Base-by-base conservation (phyloP, 2,329 filamentous ascomycete genomes). In the Pezicula radicicola region DNA sequence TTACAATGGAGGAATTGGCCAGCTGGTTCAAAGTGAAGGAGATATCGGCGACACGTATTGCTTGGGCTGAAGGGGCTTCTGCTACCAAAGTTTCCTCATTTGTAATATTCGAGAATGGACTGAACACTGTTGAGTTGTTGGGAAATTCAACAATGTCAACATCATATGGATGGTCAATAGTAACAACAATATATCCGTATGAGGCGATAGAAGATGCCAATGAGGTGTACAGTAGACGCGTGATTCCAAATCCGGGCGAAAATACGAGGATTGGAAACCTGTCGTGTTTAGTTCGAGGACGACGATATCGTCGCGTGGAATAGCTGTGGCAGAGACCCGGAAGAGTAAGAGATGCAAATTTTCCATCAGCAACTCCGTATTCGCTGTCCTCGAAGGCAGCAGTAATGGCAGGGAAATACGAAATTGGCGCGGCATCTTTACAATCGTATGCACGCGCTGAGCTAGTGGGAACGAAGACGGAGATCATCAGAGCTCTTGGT, bases 91-190 rank as follows among this genome's bases (percentile, higher is more conserved):
- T 16, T 2, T 21, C 42, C 27, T 25, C 19, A 28, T 45, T 19
- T 12, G 19, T 27, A 8, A 45, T 27, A 16, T 28, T 45, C 21
- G 28, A 25, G 15, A 45, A 45, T 9, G 42, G 42, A 13, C 18
- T 25, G 25, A 45, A 65, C 30, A 65, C 60, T 6, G 66, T 53
- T 4, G 58, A 62, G 6, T 65, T 70, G 49, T 72, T 60, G 4
- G 69, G 67, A 46, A 70, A 74, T 44, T 70, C 63, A 16, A 76
- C 66, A n/a, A 73, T 64, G 28, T 66, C 59, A 2, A 69, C 66
- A 48, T 75, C 72, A 46, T 72, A 66, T 0, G 73, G 70, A 51
- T 76, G 74, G 56, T 77, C 74, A 48, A 77, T 63, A 4, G 71
- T 60, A 3, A 74, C 60, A 12, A 77, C 70, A 8, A 68, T 65